A percentile compares a stretch with the other conserved stretches of the same genome.
These are phyloP conservation scores for Chaetomium strumarium DNA, from an alignment of 2,329 filamentous ascomycete species.

Conservation along the genomic window DNA sequence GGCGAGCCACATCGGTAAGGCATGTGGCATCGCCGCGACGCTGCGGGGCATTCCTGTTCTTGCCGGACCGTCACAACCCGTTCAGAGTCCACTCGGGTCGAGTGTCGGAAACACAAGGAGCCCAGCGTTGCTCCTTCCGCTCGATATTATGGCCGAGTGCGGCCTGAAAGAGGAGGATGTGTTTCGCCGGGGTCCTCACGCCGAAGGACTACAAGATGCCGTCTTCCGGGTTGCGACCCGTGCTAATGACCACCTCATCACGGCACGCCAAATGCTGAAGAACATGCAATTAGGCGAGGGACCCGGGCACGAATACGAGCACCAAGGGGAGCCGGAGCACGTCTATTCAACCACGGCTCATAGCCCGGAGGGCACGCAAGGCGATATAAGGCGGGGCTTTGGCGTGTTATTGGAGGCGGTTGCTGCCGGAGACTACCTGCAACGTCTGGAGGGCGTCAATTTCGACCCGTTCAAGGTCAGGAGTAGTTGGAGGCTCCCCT, in stretches of 20 bases:
- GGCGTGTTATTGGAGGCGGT: constrained; percentile 76
- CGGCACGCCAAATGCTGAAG: constrained; percentile 83
- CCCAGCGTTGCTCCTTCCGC: constrained; percentile 65
- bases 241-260: constrained; percentile 93
- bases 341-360: constrained; percentile 37
- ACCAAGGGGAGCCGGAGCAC: constrained; percentile 69
- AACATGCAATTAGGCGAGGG: constrained; percentile 68
- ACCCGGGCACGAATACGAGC: constrained; percentile 83
- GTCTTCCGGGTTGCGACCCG: constrained; percentile 89
- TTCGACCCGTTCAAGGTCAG: constrained; percentile 73
- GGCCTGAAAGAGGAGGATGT: constrained; percentile 85
- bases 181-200: constrained; percentile 71
- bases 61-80: constrained; percentile 63
- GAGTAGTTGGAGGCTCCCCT: constrained; percentile 77
- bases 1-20: constrained; percentile 92
- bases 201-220: constrained; percentile 77
- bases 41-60: constrained; percentile 83
- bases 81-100: constrained; percentile 38
- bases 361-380: constrained; percentile 32
- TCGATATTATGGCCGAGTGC: constrained; percentile 82
- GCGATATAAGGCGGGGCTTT: constrained; percentile 57
- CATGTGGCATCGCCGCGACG: constrained; percentile 78
- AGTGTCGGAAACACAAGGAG: constrained; percentile 34
- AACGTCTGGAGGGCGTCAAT: constrained; percentile 69
- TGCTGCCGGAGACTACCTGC: constrained; percentile 70